Base-by-base conservation (phyloP, 2,329 filamentous ascomycete species). In the Apiospora saccharicola region DNA sequence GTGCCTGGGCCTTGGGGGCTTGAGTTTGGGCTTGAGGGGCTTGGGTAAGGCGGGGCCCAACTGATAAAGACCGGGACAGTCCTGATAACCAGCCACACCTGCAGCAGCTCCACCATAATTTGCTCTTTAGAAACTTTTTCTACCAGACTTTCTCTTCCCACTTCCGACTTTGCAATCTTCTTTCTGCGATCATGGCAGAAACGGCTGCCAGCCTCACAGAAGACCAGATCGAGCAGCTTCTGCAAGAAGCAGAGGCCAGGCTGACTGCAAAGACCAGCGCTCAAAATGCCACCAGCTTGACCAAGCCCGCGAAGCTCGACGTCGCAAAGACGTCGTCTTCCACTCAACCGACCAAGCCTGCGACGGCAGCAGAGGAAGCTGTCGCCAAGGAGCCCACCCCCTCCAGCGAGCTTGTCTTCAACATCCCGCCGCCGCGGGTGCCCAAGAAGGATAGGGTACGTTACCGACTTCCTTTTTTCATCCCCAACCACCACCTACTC, bases 181-280 rank as follows among this genome's bases (percentile, higher is more conserved):
- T 37, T 53, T 43, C 26, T 47, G 67, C 67, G 49, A 69, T 67
- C 49, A 80, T 80, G 76, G 78, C 74, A 67, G 76, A 78, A 69
- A 72, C 73, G 67, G 76, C 78, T 57, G 83, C 86, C 70, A 85
- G 87, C 70, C 82, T 92, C 74, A 89, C 87, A 49, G 90, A 93
- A 79, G 87, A 90, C 75, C 88, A 92, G 78, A 88, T 93, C 69
- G 87, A 90, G 71, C 83, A 88, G 78, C 84, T 94, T 71, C 86
- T 94, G 70, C 85, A 86, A 71, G 87, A 92, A 81, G 91, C 92
- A 71, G 90, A 92, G 77, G 80, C 82, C 73, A 86, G 91, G 74
- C 82, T 93, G 72, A 78, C 75, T 43, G 72, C 76, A 69, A 77
- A 78, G 68, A 74, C 77, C 43, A 75, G 77, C 72, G 76, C 72